Percentiles rank a stretch among this genome's conserved stretches.
phyloP scores from a whole-genome alignment of 768 basidiomycete species.

The Suillus ampliporus region DNA sequence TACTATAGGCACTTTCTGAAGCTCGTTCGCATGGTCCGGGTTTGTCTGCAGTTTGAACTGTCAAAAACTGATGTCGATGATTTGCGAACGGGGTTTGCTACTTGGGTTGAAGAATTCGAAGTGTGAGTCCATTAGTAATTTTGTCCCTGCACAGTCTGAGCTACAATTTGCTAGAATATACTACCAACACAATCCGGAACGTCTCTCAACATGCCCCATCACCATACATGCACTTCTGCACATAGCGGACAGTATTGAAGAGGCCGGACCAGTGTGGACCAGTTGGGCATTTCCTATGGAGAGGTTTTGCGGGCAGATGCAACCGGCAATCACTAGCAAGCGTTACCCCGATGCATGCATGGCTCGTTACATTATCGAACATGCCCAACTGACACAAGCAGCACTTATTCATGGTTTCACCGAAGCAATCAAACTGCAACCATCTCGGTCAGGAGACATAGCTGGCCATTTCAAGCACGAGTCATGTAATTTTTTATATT shows the following conservation, averaged over 20 bases:
- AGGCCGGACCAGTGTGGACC: conserved; percentile 23
- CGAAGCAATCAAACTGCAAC: neutral
- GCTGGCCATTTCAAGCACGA: conserved; percentile 2
- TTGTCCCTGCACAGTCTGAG: neutral
- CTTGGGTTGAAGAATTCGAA: conserved; percentile 18
- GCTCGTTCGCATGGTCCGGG: conserved; percentile 43
- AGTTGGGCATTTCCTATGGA: conserved; percentile 30
- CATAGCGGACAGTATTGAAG: conserved; percentile 20
- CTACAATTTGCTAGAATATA: conserved; percentile 7
- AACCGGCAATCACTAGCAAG: neutral
- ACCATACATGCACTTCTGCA: conserved; percentile 30
- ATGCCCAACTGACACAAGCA: conserved; percentile 3
- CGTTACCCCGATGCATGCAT: neutral
- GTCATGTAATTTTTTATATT: neutral
- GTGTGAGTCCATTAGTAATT: conserved; percentile 5
- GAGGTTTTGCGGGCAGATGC: conserved; percentile 19
- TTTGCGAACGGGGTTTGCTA: conserved; percentile 4
- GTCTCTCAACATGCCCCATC: conserved; percentile 21
- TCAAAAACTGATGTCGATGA: conserved; percentile 31
- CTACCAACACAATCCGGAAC: conserved; percentile 13
- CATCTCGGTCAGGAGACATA: neutral
- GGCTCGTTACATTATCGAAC: conserved; percentile 3
- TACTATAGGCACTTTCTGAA: conserved; percentile 51
- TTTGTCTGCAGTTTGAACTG: conserved; percentile 45
- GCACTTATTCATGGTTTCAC: conserved; percentile 1